Base-by-base conservation (phyloP, 257 asterid species). In the Primulina eburnea region DNA sequence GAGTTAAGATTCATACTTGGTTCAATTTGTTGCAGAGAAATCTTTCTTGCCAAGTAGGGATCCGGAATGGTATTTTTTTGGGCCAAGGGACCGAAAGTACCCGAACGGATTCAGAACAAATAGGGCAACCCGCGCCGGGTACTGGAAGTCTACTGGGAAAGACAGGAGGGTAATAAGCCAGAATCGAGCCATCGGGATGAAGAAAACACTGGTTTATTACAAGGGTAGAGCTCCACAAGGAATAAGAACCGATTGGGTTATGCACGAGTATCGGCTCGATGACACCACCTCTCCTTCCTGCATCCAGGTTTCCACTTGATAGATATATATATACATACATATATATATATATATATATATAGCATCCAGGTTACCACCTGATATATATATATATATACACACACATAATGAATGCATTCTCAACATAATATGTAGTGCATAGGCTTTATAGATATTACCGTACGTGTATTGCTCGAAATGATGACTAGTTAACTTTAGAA, bases 221-320 rank as follows among this genome's bases (percentile, higher is more conserved):
- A 77, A 88, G 17, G 97, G 97, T 9, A 77, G 98, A 69, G 98
- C 98, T n/a, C 98, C 98, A 16, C 97, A 90, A 68, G 98, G 98
- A 18, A 84, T 87, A 26, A 64, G 97, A 43, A 92, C 97, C 17
- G 98, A 92, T 65, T 92, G 98, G 98, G 97, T 90, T 0, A 92
- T 92, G 98, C 98, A 92, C 62, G 98, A 92, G 59, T 92, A 92
- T 80, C 82, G 97, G 26, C 93, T 92, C 1, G 97, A 88, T 26
- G 96, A 92, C 29, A 90, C 18, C 7, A 50, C 7, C 20, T 50
- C 56, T 50, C 20, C 56, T 14, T 16, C 56, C 56, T 95, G 89
- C 5, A 83, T 93, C 84, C 98, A 93, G 98, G 98, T 50, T 4
- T 1, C 8, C 56, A 14, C 20, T 21, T 50, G n/a, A n/a, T 43